Percentiles rank a stretch among this genome's conserved stretches.
Evolutionary conservation across 139 green algal species (phyloP).

Genomic region (Chlorella sp.): DNA sequence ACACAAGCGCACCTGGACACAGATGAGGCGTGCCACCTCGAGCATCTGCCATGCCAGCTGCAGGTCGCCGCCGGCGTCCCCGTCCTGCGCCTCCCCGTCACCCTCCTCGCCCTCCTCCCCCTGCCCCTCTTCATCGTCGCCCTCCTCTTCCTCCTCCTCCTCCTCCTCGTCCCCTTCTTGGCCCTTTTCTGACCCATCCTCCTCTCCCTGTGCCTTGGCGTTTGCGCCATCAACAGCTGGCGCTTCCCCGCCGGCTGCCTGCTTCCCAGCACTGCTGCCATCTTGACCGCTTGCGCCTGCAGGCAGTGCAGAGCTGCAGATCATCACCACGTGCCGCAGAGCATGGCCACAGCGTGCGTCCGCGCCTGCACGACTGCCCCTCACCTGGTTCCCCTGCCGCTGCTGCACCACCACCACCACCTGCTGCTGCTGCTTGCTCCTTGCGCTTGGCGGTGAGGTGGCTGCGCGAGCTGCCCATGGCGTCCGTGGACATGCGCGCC

Average conservation of each 20-base stretch:
- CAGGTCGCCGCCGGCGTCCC: conserved; percentile 40
- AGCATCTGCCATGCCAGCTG: conserved; percentile 53
- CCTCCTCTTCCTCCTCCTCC: conserved; percentile 10
- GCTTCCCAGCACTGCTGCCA: too few species aligned
- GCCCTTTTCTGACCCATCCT: conserved; percentile 2
- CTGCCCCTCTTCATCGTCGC: not conserved
- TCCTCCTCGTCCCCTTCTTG: conserved; percentile 31
- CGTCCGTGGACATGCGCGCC: conserved; percentile 6
- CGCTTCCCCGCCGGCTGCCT: too few species aligned
- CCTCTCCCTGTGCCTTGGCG: not conserved
- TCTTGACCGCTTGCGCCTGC: too few species aligned
- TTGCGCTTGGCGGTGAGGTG: too few species aligned
- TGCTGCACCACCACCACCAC: too few species aligned
- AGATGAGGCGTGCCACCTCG: conserved; percentile 30
- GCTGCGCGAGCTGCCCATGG: not conserved
- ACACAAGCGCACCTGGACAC: conserved; percentile 6
- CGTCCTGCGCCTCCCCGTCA: conserved; percentile 12
- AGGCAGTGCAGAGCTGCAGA: too few species aligned
- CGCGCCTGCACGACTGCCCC: too few species aligned
- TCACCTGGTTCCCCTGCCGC: too few species aligned
- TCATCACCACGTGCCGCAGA: too few species aligned
- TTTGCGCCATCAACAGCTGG: not conserved
- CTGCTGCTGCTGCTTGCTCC: conserved; percentile 5
- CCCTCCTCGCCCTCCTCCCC: not conserved
- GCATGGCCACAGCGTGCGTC: too few species aligned